A percentile compares a stretch with the other conserved stretches of the same genome.
phyloP scores from a whole-genome alignment of 345 rosid species.

The Eucalyptus melliodora region DNA sequence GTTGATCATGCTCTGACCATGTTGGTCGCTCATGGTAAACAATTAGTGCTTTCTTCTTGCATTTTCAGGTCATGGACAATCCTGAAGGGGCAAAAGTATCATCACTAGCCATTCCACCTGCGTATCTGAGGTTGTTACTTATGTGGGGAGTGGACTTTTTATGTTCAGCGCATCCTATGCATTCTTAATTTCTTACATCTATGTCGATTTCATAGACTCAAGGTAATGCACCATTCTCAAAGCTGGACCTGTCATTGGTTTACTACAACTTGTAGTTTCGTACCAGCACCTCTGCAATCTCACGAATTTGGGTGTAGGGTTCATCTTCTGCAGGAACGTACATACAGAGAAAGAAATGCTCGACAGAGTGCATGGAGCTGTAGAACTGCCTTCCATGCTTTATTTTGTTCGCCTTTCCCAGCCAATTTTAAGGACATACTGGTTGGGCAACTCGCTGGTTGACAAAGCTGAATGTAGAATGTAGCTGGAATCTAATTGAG shows the following conservation, averaged over 20 bases:
- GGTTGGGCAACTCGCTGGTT: background rate
- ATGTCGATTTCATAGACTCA: background rate
- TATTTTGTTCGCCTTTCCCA: background rate
- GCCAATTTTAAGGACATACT: background rate
- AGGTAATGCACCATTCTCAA: background rate
- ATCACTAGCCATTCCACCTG: constrained; percentile 24
- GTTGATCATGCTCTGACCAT: background rate
- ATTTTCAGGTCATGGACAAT: constrained; percentile 83
- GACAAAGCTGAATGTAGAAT: background rate
- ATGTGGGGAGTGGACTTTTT: background rate
- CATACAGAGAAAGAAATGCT: background rate
- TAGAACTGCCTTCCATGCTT: background rate
- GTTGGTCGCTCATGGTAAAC: background rate
- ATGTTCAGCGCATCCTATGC: background rate
- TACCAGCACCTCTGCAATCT: background rate
- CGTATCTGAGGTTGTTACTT: background rate
- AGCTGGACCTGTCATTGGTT: background rate
- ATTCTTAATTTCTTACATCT: background rate
- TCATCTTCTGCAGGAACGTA: background rate
- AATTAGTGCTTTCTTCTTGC: background rate
- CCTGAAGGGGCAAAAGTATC: constrained; percentile 82
- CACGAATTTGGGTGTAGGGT: background rate
- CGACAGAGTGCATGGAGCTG: background rate
- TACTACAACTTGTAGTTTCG: background rate
- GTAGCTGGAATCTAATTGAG: background rate